Conservation (phyloP, 495 filamentous ascomycete genomes). For the Penicillium malachiteum region DNA sequence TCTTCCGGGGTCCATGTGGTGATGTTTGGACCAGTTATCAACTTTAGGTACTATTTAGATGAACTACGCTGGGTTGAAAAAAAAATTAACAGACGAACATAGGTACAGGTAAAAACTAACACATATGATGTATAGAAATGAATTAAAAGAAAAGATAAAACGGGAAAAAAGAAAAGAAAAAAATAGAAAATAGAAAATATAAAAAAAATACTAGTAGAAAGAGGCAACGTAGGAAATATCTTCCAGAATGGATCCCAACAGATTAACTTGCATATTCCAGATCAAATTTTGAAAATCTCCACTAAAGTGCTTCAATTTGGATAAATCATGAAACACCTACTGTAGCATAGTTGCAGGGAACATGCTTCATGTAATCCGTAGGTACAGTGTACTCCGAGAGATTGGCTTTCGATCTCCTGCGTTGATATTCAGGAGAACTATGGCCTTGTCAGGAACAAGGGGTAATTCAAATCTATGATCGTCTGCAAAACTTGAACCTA, state of each 20-base stretch:
- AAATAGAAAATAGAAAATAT: background rate
- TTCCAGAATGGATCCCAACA: slow-evolving; percentile 1
- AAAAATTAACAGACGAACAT: too few species aligned
- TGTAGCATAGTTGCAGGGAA: slow-evolving; percentile 5
- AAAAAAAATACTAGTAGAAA: background rate
- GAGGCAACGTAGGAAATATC: background rate
- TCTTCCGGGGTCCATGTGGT: slow-evolving; percentile 19
- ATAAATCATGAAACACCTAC: slow-evolving; percentile 22
- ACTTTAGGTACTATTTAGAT: too few species aligned
- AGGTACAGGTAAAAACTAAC: too few species aligned
- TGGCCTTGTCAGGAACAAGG: slow-evolving; percentile 17
- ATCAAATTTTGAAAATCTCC: slow-evolving; percentile 4
- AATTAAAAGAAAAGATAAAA: too few species aligned
- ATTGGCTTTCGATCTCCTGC: slow-evolving; percentile 10
- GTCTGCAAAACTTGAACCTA: background rate
- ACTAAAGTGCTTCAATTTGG: slow-evolving; percentile 5
- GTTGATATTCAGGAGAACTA: slow-evolving; percentile 28
- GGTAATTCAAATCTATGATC: slow-evolving; percentile 3
- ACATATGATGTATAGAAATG: too few species aligned
- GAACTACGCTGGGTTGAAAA: too few species aligned
- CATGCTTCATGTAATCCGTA: background rate
- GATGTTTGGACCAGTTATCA: slow-evolving; percentile 8
- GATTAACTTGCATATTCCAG: slow-evolving; percentile 19
- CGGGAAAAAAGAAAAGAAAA: background rate
- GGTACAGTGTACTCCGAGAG: too few species aligned